phyloP scores from a whole-genome alignment of 305 asterid species.

The Solanum hybrid region DNA sequence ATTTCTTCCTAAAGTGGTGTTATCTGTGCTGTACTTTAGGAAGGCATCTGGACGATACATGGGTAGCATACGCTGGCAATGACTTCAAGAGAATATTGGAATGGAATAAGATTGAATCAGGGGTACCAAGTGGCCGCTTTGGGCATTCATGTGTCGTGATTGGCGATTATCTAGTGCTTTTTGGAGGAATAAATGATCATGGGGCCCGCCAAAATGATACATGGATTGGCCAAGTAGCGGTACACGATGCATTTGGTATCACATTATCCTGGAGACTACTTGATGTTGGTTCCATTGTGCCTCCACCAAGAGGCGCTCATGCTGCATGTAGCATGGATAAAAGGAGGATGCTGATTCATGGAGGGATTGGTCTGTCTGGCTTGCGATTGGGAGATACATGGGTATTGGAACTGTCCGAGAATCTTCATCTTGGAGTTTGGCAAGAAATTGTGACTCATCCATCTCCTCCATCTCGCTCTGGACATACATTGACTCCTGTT shows the following conservation, averaged over 20 bases:
- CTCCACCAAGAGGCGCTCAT: conserved; percentile 90
- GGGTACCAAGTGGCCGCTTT: conserved; percentile 78
- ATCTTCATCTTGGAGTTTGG: conserved; percentile 58
- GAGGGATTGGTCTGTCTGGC: conserved; percentile 72
- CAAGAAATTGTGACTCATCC: conserved; percentile 35
- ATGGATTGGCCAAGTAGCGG: conserved; percentile 50
- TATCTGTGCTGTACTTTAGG: conserved; percentile 35
- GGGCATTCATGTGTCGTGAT: conserved; percentile 78
- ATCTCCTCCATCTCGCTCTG: conserved; percentile 76
- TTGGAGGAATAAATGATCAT: conserved; percentile 83
- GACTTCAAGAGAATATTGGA: conserved; percentile 33
- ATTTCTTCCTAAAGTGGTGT: neutral
- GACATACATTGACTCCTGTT: conserved; percentile 70
- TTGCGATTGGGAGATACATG: conserved; percentile 64
- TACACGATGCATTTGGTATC: conserved; percentile 27
- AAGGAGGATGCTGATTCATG: conserved; percentile 61
- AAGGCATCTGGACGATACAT: conserved; percentile 85
- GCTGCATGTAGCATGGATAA: conserved; percentile 62
- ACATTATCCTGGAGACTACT: conserved; percentile 72
- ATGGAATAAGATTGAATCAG: conserved; percentile 64
- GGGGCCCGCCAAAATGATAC: conserved; percentile 72
- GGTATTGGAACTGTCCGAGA: conserved; percentile 63
- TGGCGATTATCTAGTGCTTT: conserved; percentile 49
- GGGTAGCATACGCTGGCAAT: conserved; percentile 57
- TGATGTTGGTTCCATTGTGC: conserved; percentile 36